Evolutionary conservation across 805 yeast species (phyloP).

Genomic region (Torulaspora maleeae): DNA sequence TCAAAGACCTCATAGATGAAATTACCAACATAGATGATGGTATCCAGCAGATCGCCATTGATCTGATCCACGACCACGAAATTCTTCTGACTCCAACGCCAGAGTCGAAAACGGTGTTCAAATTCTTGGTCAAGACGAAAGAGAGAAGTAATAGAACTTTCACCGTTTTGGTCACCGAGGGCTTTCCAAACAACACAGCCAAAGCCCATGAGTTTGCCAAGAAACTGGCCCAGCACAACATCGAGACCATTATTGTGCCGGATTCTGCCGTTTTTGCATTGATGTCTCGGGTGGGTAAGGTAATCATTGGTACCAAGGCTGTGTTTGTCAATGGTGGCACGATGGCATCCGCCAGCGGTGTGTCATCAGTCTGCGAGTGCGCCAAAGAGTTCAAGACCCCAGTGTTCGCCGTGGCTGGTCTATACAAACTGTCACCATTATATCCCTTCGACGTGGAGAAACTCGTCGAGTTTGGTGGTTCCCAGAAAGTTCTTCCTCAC

Average conservation of each 20-base stretch:
- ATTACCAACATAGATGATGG: conserved; percentile 85
- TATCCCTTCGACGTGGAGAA: conserved; percentile 86
- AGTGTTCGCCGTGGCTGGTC: conserved; percentile 90
- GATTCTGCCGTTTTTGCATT: conserved; percentile 91
- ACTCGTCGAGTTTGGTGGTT: conserved; percentile 84
- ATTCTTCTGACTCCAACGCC: conserved; percentile 88
- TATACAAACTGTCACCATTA: conserved; percentile 85
- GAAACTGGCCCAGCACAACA: conserved; percentile 74
- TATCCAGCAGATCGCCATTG: conserved; percentile 84
- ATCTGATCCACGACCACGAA: conserved; percentile 89
- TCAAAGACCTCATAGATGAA: conserved; percentile 88
- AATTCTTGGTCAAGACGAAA: conserved; percentile 80
- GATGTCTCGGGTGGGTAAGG: conserved; percentile 96
- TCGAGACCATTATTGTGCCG: conserved; percentile 86
- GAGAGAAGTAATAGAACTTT: conserved; percentile 71
- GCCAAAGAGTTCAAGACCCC: conserved; percentile 96
- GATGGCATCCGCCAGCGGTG: conserved; percentile 81
- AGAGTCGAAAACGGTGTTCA: conserved; percentile 79
- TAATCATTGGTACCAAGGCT: conserved; percentile 83
- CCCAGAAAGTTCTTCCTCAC: conserved; percentile 43
- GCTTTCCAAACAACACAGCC: conserved; percentile 81
- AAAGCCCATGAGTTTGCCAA: conserved; percentile 76
- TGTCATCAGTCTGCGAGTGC: conserved; percentile 87
- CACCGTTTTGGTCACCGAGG: conserved; percentile 87
- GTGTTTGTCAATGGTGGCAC: conserved; percentile 97